Conservation (phyloP, 257 asterid genomes). For the Petunia axillaris region DNA sequence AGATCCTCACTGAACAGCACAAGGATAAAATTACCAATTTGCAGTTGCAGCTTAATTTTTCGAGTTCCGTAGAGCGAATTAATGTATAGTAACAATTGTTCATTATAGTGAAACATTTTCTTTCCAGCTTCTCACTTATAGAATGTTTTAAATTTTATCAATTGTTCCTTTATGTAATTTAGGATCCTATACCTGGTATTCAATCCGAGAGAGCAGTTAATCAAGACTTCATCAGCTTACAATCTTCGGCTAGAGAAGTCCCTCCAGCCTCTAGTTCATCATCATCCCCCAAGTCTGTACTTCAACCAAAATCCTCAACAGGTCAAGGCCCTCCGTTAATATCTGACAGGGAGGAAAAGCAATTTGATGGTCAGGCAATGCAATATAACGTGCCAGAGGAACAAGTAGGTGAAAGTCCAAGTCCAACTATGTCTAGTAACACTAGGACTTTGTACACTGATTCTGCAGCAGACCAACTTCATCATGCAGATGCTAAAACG, state of each 20-base stretch:
- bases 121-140: conserved; percentile 5
- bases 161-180: not conserved
- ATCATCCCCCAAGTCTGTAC: conserved; percentile 22
- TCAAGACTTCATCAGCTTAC: conserved; percentile 13
- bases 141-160: not conserved
- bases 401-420: conserved; percentile 18
- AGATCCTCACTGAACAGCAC: not conserved
- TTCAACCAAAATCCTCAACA: conserved; percentile 15
- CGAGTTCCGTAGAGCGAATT: not conserved
- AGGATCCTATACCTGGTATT: conserved; percentile 19
- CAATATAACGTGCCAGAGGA: not conserved
- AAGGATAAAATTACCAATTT: not conserved
- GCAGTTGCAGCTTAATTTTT: not conserved
- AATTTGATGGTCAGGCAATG: too few relatives aligned
- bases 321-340: conserved; percentile 8
- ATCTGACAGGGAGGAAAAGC: not conserved
- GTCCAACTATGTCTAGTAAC: conserved; percentile 24
- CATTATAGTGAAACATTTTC: not conserved
- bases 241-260: not conserved
- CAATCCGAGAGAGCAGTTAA: conserved; percentile 10
- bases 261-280: conserved; percentile 17
- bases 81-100: not conserved
- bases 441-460: not conserved
- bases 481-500: conserved; percentile 13
- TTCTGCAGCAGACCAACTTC: conserved; percentile 1